phyloP scores from a whole-genome alignment of 2,329 filamentous ascomycete species.

The Hypoxylon sp. region DNA sequence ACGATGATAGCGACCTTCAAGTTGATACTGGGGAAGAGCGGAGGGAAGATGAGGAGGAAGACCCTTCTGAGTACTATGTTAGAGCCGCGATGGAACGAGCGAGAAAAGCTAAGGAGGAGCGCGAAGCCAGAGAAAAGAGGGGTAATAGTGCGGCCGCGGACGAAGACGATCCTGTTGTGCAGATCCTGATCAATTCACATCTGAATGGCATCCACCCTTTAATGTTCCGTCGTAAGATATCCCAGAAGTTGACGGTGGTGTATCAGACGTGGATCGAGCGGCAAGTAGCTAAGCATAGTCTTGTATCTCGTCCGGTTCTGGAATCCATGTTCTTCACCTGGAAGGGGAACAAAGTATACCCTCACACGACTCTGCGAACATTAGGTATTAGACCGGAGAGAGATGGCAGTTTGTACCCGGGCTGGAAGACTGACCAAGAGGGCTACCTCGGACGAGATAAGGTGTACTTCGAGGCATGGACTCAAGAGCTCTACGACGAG shows the following conservation, averaged over 20 bases:
- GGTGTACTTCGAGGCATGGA: conserved; percentile 85
- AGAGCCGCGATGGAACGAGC: conserved; percentile 59
- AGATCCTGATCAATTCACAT: conserved; percentile 77
- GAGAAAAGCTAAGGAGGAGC: conserved; percentile 47
- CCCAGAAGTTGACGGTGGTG: conserved; percentile 76
- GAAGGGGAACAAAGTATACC: conserved; percentile 79
- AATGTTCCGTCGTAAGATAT: conserved; percentile 75
- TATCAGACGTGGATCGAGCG: conserved; percentile 77
- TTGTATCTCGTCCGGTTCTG: conserved; percentile 59
- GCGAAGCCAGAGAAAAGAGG: conserved; percentile 43
- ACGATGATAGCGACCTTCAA: conserved; percentile 46
- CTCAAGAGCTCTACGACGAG: conserved; percentile 70
- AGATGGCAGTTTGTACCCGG: conserved; percentile 60
- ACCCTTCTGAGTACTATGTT: conserved; percentile 64
- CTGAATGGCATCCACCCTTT: conserved; percentile 73
- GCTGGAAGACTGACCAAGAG: conserved; percentile 55
- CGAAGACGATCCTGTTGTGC: conserved; percentile 64
- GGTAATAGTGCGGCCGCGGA: conserved; percentile 24
- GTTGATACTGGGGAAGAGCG: conserved; percentile 45
- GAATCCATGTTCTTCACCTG: conserved; percentile 82
- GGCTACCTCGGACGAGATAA: conserved; percentile 67
- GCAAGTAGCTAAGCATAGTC: conserved; percentile 66
- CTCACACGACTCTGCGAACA: conserved; percentile 79
- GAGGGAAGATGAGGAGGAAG: conserved; percentile 51
- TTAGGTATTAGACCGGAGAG: conserved; percentile 70